Percentiles rank a stretch among this genome's conserved stretches.
phyloP scores from a whole-genome alignment of 2,329 filamentous ascomycete genomes.

The Neofusicoccum cordaticola region DNA sequence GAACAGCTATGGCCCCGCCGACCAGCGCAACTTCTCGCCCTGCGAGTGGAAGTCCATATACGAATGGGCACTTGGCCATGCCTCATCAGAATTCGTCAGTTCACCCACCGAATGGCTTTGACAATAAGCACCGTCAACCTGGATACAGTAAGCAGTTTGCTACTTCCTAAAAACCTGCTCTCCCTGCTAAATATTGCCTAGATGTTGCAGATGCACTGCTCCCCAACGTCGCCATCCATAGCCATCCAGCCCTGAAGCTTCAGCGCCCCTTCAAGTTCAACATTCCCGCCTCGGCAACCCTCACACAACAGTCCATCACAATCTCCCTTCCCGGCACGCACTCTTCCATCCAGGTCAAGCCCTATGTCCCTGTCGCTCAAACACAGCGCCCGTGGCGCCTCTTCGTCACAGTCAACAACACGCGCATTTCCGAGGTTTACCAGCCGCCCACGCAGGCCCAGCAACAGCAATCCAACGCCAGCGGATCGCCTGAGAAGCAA shows the following conservation, averaged over 20 bases:
- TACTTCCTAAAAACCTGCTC: no score
- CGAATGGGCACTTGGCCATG: conserved; percentile 18
- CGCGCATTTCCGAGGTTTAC: conserved; percentile 58
- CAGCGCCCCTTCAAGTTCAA: conserved; percentile 62
- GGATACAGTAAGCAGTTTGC: background rate
- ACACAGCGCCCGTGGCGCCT: conserved; percentile 71
- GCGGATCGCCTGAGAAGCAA: conserved; percentile 19
- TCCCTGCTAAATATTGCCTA: background rate
- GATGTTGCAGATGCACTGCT: conserved; percentile 14
- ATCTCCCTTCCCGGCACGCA: conserved; percentile 67
- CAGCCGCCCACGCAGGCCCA: conserved; percentile 38
- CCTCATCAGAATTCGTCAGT: background rate
- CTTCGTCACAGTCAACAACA: conserved; percentile 69
- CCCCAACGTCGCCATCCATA: conserved; percentile 27
- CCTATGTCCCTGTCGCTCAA: conserved; percentile 61
- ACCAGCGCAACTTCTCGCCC: conserved; percentile 30
- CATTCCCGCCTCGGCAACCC: conserved; percentile 62
- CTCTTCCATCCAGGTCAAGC: conserved; percentile 68
- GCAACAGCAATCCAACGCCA: conserved; percentile 21
- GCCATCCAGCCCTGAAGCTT: conserved; percentile 64
- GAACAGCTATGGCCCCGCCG: conserved; percentile 39
- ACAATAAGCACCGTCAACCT: conserved; percentile 22
- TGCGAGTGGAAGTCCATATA: conserved; percentile 42
- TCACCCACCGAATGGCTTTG: conserved; percentile 10
- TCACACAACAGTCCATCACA: conserved; percentile 70